phyloP scores from a whole-genome alignment of 2,329 filamentous ascomycete species.

The Colletotrichum agaves region DNA sequence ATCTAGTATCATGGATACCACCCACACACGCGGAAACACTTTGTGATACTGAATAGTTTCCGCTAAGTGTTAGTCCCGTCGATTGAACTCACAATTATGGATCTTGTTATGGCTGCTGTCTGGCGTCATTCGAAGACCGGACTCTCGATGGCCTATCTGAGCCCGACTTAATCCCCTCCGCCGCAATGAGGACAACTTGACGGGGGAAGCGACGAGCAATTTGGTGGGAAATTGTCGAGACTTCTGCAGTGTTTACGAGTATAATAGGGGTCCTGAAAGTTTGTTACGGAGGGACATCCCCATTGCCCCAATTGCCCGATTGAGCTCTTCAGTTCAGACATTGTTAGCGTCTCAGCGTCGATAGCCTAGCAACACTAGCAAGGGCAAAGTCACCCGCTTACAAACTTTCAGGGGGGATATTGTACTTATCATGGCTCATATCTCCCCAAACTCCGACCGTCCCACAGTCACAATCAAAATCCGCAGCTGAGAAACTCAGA shows the following conservation, averaged over 20 bases:
- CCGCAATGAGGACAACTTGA: not conserved
- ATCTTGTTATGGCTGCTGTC: not conserved
- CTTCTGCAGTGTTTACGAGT: not conserved
- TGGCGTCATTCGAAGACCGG: slow-evolving; percentile 12
- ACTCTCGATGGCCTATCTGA: not conserved
- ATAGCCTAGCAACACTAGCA: no score
- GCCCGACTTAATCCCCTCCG: not conserved
- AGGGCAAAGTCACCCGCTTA: no score
- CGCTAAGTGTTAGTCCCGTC: not conserved
- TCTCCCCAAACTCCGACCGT: slow-evolving; percentile 11
- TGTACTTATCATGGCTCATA: not conserved
- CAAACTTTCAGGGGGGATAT: no score
- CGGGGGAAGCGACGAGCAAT: not conserved
- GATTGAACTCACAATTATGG: slow-evolving; percentile 9
- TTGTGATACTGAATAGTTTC: not conserved
- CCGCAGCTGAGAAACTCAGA: not conserved
- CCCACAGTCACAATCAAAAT: not conserved
- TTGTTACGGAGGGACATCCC: no score
- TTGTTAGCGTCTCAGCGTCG: no score
- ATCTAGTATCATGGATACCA: slow-evolving; percentile 3
- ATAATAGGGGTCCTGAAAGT: no score
- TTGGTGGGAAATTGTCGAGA: slow-evolving; percentile 1
- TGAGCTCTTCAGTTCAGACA: no score
- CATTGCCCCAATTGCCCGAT: no score
- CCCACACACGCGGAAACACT: slow-evolving; percentile 14